Evolutionary conservation across 2,329 filamentous ascomycete species (phyloP).

Genomic region (Pseudogymnoascus sp.): DNA sequence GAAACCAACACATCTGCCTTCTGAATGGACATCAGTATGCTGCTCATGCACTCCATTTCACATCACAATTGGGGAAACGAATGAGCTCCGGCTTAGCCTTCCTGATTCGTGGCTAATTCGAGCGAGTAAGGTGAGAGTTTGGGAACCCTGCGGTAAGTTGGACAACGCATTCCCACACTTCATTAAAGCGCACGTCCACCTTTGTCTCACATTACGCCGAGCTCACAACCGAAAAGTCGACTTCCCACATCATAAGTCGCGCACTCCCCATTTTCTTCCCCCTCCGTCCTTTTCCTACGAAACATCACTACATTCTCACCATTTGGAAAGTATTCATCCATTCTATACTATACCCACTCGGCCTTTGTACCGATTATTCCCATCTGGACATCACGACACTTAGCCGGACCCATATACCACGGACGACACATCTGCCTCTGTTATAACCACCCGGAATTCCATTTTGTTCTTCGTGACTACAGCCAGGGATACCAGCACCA

Average conservation of each 20-base stretch:
- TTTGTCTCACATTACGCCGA: slow-evolving; percentile 1
- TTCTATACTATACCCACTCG: slow-evolving; percentile 1
- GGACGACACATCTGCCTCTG: slow-evolving; percentile 3
- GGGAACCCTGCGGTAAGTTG: background rate
- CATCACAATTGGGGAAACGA: background rate
- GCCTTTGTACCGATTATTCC: slow-evolving; percentile 6
- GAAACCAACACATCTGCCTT: slow-evolving; percentile 3
- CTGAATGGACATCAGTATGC: background rate
- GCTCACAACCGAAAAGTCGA: background rate
- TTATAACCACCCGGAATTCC: slow-evolving; percentile 8
- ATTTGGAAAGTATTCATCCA: slow-evolving; percentile 6
- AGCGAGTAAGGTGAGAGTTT: slow-evolving; percentile 3
- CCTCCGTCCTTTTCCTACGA: background rate
- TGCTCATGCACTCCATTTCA: background rate
- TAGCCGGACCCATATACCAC: background rate
- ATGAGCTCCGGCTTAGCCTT: background rate
- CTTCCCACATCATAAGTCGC: slow-evolving; percentile 8
- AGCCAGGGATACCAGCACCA: slow-evolving; percentile 6
- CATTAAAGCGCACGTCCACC: slow-evolving; percentile 4
- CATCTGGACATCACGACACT: background rate
- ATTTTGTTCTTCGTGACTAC: slow-evolving; percentile 6
- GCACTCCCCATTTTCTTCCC: background rate
- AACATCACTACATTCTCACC: background rate
- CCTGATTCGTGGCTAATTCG: slow-evolving; percentile 6
- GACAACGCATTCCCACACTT: slow-evolving; percentile 6